Conservation (phyloP, 208 protist genomes). For the Balamuthia mandrillaris region DNA sequence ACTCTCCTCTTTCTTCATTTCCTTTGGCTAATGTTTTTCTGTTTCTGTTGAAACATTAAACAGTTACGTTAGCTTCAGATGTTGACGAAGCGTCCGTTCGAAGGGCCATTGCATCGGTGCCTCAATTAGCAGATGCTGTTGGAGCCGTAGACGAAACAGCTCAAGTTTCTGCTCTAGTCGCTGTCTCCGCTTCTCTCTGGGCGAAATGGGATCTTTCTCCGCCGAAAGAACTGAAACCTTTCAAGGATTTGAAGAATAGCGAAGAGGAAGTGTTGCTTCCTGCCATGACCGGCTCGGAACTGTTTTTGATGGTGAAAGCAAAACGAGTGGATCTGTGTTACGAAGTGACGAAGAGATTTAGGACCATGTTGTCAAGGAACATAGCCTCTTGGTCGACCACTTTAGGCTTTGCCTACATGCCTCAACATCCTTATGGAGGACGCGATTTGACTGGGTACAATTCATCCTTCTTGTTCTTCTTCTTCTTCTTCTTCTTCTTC, state of each 20-base stretch:
- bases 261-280: too few species aligned
- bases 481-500: too few species aligned
- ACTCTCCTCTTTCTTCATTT: too few species aligned
- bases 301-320: constrained; percentile 12
- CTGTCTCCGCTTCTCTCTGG: not conserved
- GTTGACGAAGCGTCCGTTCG: not conserved
- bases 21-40: too few species aligned
- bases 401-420: not conserved
- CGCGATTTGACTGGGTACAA: not conserved
- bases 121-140: not conserved
- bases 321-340: not conserved
- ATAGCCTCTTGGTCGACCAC: not conserved
- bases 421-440: not conserved
- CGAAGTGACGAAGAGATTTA: not conserved
- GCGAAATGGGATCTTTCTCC: not conserved
- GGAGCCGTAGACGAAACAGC: not conserved
- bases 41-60: too few species aligned
- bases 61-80: not conserved
- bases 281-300: not conserved
- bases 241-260: too few species aligned
- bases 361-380: not conserved
- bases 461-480: too few species aligned
- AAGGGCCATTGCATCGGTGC: not conserved
- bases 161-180: not conserved
- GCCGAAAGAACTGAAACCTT: constrained; percentile 15